Evolutionary conservation across 2,329 filamentous ascomycete genomes (phyloP).

Genomic region (Lasiodiplodia theobromae): DNA sequence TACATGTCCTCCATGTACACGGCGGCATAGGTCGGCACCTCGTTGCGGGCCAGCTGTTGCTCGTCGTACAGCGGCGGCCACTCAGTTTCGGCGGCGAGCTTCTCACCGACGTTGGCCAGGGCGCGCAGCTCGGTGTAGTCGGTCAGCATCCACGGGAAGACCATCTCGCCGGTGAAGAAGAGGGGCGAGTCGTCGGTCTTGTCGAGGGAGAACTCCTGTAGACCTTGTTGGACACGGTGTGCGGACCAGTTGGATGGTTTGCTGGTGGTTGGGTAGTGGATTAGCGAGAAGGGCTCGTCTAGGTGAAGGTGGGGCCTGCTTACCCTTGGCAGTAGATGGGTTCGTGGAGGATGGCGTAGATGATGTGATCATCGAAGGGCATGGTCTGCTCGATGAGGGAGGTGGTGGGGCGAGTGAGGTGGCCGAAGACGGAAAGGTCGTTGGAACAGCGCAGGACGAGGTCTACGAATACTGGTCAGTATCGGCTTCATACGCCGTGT

Average conservation of each 20-base stretch:
- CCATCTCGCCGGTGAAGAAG: conserved; percentile 91
- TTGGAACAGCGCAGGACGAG: conserved; percentile 72
- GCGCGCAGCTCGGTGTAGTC: conserved; percentile 77
- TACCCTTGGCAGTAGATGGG: conserved; percentile 80
- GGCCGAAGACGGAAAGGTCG: conserved; percentile 79
- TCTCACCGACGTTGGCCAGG: conserved; percentile 72
- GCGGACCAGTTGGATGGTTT: conserved; percentile 71
- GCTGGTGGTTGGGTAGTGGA: not conserved
- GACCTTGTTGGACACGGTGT: conserved; percentile 64
- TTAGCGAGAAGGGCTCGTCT: not conserved
- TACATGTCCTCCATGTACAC: conserved; percentile 92
- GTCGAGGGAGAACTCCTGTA: conserved; percentile 56
- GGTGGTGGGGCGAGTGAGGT: conserved; percentile 75
- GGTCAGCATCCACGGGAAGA: conserved; percentile 82
- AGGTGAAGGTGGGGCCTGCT: conserved; percentile 50
- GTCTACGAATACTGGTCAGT: conserved; percentile 42
- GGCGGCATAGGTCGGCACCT: conserved; percentile 85
- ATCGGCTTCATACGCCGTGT: no score
- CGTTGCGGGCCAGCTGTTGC: conserved; percentile 74
- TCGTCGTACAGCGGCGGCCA: conserved; percentile 83
- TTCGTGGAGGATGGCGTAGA: conserved; percentile 90
- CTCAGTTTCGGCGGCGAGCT: conserved; percentile 70
- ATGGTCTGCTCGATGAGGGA: conserved; percentile 70
- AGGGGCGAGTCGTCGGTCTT: conserved; percentile 60
- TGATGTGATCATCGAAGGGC: conserved; percentile 75